Evolutionary conservation across 371 early-diverging fungal genomes (phyloP), one percentile per base, ranked within the genome.

Genomic region (Mucor irregularis): DNA sequence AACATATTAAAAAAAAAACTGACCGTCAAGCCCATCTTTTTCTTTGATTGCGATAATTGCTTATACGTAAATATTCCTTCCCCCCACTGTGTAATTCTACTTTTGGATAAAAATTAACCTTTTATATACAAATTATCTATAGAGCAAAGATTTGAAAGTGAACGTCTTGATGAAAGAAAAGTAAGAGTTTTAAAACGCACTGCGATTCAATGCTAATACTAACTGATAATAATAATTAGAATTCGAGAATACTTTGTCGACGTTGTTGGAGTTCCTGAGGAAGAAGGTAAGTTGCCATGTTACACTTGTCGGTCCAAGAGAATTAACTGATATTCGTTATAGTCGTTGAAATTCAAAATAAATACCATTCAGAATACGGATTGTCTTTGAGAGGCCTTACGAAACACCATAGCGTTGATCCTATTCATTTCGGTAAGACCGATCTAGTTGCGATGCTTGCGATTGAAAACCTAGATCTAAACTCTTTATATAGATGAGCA

Each of bases 21-120:
- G 50, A 61, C 49, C 46, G 66, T 74, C 4, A 62, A 74, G 11
- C 76, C 77, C 4, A 83, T 92, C 31, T 87, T 91, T 58, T 91
- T 90, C 66, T 90, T 91, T 54, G 93, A 93, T 56, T 86, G 89
- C 26, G 93, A 93, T 64, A 91, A 93, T 67, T 89, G 89, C 54
- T 80, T 93, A n/a, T 93, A 93, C 56, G 76, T 72, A 68, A 58
- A 31, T 31, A 26, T 40, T 2, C 40, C 21, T 8, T 21, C 14
- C 17, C 52, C 61, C 30, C 61, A 49, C 9, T 19, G 24, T 26
- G 16, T 14, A 38, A 16, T 3, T n/a, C n/a, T n/a, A n/a, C n/a
- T n/a, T n/a, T n/a, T n/a, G n/a, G n/a, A n/a, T n/a, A n/a, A n/a
- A n/a, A n/a, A 44, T 34, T 16, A 16, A 10, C 24, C 10, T 11